phyloP scores from a whole-genome alignment of 1,139 yeast genomes.

The Pneumocystis oryctolagi region DNA sequence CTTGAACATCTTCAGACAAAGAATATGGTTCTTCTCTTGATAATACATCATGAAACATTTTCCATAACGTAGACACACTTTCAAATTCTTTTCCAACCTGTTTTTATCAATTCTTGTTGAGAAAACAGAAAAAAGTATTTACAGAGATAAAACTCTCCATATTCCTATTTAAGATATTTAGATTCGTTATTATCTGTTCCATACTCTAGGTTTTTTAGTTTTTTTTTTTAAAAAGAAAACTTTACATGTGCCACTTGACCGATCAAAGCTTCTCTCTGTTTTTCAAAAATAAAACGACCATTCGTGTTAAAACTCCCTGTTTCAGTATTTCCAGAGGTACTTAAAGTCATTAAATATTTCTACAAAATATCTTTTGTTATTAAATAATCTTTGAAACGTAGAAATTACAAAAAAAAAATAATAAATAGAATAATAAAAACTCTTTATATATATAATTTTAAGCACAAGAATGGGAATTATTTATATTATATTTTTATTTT shows the following conservation, averaged over 20 bases:
- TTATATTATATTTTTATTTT: not conserved
- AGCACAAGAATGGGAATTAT: not conserved
- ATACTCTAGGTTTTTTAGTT: slow-evolving; percentile 10
- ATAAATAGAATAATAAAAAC: not conserved
- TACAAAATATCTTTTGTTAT: not conserved
- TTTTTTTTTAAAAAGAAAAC: not conserved
- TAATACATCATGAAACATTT: slow-evolving; percentile 17
- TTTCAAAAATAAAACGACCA: slow-evolving; percentile 8
- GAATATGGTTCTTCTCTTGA: slow-evolving; percentile 9
- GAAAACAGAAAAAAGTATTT: not conserved
- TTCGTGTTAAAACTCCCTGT: not conserved
- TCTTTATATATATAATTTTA: too few relatives aligned
- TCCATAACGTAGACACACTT: slow-evolving; percentile 18
- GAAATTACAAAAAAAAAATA: not conserved
- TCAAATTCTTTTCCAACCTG: slow-evolving; percentile 19
- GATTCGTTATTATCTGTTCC: slow-evolving; percentile 17
- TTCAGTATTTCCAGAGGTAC: not conserved
- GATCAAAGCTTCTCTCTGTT: slow-evolving; percentile 15
- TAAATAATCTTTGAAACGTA: too few relatives aligned
- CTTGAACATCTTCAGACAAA: not conserved
- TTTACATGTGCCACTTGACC: slow-evolving; percentile 15
- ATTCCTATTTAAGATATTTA: slow-evolving; percentile 18
- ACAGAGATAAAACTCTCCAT: slow-evolving; percentile 18
- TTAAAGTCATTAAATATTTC: not conserved
- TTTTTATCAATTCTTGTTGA: not conserved